Base-by-base conservation (phyloP, 805 yeast genomes). In the Debaryomyces castellii region DNA sequence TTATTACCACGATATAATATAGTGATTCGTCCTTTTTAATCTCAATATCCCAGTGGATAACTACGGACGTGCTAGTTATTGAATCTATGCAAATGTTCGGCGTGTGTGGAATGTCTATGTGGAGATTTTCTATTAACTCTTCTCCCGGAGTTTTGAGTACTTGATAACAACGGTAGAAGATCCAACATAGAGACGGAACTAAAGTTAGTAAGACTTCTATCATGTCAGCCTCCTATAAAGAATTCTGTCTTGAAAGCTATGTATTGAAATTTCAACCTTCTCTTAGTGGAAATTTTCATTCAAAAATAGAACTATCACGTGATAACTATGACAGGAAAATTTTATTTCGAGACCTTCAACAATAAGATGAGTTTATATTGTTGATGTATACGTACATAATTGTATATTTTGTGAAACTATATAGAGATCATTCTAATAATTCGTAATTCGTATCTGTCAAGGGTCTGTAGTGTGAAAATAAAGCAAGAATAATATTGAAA, bases 11-110 rank as follows among this genome's bases (percentile, higher is more conserved):
- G 12, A 64, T 55, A 45, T 62, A 72, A 49, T 62, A 59, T 41
- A 72, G 48, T 44, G 53, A 60, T 44, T 70, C 74, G 28, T 63
- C 64, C 16, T 46, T 45, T 32, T 50, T 50, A 10, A 52, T 45
- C 46, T 64, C 64, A 18, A 69, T 59, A 51, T 78, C 83, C 85
- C 87, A 82, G 54, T 80, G 87, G 25, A 82, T 47, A 21, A 71
- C 72, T 32, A 80, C 75, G 22, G 77, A 63, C 7, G 63, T 55
- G 28, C 66, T 61, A 5, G 77, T 71, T 40, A 82, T 74, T 51
- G 74, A 72, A 53, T 81, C 86, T 5, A 82, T 71, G 41, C 83
- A 80, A 12, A 82, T 66, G 39, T 65, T 61, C 2, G 85, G 85
- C 6, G 78, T 67, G 45, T 71, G 75, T 3, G 88, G 88, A 27